Base-by-base conservation (phyloP, 2,329 filamentous ascomycete genomes). In the Dactylellina parvicollis region DNA sequence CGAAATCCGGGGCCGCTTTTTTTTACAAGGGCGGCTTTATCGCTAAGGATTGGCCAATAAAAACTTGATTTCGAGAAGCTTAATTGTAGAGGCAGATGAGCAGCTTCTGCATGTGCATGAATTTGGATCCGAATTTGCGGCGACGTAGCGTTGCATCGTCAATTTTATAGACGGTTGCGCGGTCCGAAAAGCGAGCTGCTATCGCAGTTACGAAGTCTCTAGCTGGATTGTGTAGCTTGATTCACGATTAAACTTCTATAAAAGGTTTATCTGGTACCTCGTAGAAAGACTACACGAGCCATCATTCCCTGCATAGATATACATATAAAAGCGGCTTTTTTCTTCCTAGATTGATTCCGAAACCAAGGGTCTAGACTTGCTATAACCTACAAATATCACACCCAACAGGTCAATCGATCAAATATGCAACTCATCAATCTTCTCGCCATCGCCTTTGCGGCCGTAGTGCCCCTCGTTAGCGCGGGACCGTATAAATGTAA, bases 131-230 rank as follows among this genome's bases (percentile, higher is more conserved):
- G 54, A 67, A 10, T 47, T 67, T 26, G 54, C 52, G 47, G 40
- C 32, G 30, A 50, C 49, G 40, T 57, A 28, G 32, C 38, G n/a
- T 26, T 30, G 16, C 50, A 38, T 34, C 50, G 50, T 66, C 26
- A 28, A 57, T 24, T 40, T 56, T 38, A 44, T 67, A 59, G 62
- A 59, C 62, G 62, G 62, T 67, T 57, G 34, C 26, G 59, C 62
- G 62, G 62, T 50, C 62, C 62, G 62, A 67, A 36, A 26, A 47
- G 54, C 62, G 62, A 49, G 18, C 30, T 18, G 12, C 30, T 14
- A 42, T 42, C 36, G 49, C 49, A 50, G 30, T n/a, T 52, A 32
- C 57, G 44, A 44, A 32, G 57, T 47, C 34, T 38, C 4, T 3
- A 38, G 34, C 3, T 44, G 40, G 16, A 18, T 44, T 22, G 9